Evolutionary conservation across 306 rosid species (phyloP).

Genomic region (Rosa chinensis): DNA sequence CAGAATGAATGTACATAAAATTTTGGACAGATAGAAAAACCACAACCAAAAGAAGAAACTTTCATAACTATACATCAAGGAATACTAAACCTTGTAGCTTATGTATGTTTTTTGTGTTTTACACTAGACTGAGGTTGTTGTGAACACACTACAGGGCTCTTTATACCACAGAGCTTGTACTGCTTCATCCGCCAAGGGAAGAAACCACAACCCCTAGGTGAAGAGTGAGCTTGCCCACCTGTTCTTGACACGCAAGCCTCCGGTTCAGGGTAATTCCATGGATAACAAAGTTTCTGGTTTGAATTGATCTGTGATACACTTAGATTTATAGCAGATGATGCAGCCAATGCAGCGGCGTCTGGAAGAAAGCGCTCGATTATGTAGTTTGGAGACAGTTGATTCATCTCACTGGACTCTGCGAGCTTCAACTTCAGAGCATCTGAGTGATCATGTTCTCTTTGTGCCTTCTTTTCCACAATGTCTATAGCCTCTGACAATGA

Average conservation of each 20-base stretch:
- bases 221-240: constrained; percentile 32
- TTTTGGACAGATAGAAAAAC: not conserved
- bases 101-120: constrained; percentile 36
- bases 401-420: constrained; percentile 38
- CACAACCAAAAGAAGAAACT: not conserved
- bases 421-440: constrained; percentile 49
- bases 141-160: constrained; percentile 46
- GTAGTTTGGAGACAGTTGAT: constrained; percentile 54
- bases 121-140: constrained; percentile 31
- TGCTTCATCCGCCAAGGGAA: constrained; percentile 78
- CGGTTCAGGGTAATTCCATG: constrained; percentile 26
- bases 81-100: constrained; percentile 3
- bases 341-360: constrained; percentile 77
- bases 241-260: constrained; percentile 26
- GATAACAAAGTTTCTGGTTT: not conserved
- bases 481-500: constrained; percentile 87
- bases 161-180: constrained; percentile 65
- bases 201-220: constrained; percentile 73
- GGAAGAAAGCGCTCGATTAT: constrained; percentile 85
- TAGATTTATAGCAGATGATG: constrained; percentile 46
- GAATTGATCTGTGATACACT: constrained; percentile 10
- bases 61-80: not conserved
- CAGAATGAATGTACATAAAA: not conserved
- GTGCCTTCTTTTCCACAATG: constrained; percentile 55
- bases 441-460: constrained; percentile 9